Percentiles rank a stretch among this genome's conserved stretches.
phyloP scores from a whole-genome alignment of 345 rosid genomes.

The Brassica cretica region DNA sequence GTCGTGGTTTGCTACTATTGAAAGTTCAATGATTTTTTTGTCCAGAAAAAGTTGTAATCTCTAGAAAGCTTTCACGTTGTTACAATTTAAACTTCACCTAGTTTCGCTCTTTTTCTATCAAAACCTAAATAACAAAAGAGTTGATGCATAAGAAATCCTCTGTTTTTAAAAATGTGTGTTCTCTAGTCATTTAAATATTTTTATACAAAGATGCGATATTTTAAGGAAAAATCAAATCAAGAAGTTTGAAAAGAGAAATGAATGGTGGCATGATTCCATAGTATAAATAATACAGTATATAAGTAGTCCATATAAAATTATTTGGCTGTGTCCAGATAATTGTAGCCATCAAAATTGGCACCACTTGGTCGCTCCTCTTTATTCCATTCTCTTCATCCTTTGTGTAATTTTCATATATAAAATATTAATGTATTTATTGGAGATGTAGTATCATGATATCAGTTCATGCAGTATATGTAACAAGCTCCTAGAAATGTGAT shows the following conservation, averaged over 20 bases:
- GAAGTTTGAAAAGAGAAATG: constrained; percentile 14
- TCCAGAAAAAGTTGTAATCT: constrained; percentile 4
- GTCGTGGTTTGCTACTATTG: constrained; percentile 27
- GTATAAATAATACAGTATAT: constrained; percentile 8
- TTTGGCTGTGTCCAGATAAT: background rate
- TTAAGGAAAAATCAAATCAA: constrained; percentile 34
- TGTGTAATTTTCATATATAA: background rate
- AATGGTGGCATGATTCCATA: constrained; percentile 35
- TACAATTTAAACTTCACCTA: background rate
- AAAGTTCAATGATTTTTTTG: background rate
- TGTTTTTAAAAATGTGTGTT: background rate
- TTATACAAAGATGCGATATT: constrained; percentile 18
- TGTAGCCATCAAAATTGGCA: constrained; percentile 44
- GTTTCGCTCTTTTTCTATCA: background rate
- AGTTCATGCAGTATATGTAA: background rate
- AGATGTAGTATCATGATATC: background rate
- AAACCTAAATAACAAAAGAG: constrained; percentile 8
- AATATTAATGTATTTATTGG: background rate
- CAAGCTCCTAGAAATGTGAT: background rate
- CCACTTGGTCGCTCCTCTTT: constrained; percentile 42
- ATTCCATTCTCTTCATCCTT: constrained; percentile 37
- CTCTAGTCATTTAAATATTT: background rate
- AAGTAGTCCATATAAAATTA: constrained; percentile 10
- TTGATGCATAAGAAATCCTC: background rate
- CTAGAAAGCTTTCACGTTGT: constrained; percentile 30